A percentile compares a stretch with the other conserved stretches of the same genome.
phyloP scores from a whole-genome alignment of 768 basidiomycete genomes.

The Lactarius deliciosus region DNA sequence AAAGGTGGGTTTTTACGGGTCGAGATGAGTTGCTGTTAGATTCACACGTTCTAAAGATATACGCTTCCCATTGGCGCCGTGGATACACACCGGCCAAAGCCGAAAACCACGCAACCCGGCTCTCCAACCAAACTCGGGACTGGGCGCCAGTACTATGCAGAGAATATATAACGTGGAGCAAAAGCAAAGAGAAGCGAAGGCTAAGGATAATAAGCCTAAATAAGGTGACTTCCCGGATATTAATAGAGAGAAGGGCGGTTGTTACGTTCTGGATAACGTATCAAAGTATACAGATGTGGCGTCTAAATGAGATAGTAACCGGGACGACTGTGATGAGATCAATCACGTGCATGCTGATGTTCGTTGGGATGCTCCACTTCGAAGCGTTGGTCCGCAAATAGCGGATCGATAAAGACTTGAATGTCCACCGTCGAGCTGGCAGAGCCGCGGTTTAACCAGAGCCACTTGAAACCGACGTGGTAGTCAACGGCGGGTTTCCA shows the following conservation, averaged over 20 bases:
- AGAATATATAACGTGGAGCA: constrained; percentile 18
- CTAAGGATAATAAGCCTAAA: too few species aligned
- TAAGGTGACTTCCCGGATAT: background rate
- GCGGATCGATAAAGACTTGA: constrained; percentile 37
- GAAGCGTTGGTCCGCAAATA: constrained; percentile 44
- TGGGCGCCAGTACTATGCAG: constrained; percentile 32
- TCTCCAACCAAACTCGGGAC: constrained; percentile 23
- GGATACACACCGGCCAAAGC: constrained; percentile 83
- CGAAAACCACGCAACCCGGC: constrained; percentile 32
- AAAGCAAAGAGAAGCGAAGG: constrained; percentile 13
- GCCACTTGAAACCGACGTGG: constrained; percentile 51
- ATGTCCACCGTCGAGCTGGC: constrained; percentile 35
- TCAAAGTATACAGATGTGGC: background rate
- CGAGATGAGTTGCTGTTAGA: background rate
- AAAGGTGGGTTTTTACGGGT: constrained; percentile 52
- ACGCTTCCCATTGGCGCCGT: constrained; percentile 89
- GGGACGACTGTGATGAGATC: background rate
- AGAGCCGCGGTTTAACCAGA: constrained; percentile 44
- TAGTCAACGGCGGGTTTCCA: constrained; percentile 48
- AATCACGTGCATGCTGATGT: too few species aligned
- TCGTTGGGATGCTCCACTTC: constrained; percentile 14
- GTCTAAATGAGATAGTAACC: background rate
- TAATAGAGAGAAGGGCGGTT: background rate
- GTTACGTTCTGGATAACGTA: background rate
- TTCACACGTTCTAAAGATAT: constrained; percentile 50